These are phyloP conservation scores for Kodamaea laetipori DNA, from an alignment of 805 yeast genomes.

Conservation along the genomic window DNA sequence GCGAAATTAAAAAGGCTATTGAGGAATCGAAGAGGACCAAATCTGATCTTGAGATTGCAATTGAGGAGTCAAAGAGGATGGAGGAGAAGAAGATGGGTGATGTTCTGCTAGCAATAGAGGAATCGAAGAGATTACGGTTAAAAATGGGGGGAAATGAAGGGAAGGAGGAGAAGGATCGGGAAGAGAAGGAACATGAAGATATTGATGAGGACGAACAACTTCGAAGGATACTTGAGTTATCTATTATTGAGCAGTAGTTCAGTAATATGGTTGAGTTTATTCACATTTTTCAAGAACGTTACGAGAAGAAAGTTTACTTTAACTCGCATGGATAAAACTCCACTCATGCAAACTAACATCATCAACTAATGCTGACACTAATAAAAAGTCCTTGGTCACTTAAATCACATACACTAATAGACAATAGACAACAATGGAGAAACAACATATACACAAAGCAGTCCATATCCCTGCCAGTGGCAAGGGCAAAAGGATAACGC, in stretches of 20 bases:
- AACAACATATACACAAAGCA: too few species aligned
- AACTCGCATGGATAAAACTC: too few species aligned
- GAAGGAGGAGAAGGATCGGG: neutral
- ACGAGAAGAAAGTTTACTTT: too few species aligned
- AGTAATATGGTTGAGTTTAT: neutral
- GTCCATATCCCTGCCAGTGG: too few species aligned
- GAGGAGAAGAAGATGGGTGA: neutral
- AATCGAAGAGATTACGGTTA: constrained; percentile 15
- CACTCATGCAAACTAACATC: too few species aligned
- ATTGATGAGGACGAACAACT: constrained; percentile 22
- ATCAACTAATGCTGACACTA: too few species aligned
- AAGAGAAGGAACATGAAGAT: neutral
- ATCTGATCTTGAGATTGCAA: constrained; percentile 15
- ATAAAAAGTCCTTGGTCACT: too few species aligned
- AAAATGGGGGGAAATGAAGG: neutral
- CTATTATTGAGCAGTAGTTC: constrained; percentile 22
- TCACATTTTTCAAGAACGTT: too few species aligned
- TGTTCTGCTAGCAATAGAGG: constrained; percentile 17
- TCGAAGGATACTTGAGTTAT: constrained; percentile 22
- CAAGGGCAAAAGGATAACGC: too few species aligned
- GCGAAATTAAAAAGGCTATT: constrained; percentile 23
- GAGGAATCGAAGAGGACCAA: constrained; percentile 18
- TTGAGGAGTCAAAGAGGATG: constrained; percentile 19
- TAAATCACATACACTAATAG: too few species aligned
- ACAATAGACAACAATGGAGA: too few species aligned